Evolutionary conservation across 2,329 filamentous ascomycete species (phyloP), one percentile per base, ranked within the genome.

Genomic region (Botrytis fabae): DNA sequence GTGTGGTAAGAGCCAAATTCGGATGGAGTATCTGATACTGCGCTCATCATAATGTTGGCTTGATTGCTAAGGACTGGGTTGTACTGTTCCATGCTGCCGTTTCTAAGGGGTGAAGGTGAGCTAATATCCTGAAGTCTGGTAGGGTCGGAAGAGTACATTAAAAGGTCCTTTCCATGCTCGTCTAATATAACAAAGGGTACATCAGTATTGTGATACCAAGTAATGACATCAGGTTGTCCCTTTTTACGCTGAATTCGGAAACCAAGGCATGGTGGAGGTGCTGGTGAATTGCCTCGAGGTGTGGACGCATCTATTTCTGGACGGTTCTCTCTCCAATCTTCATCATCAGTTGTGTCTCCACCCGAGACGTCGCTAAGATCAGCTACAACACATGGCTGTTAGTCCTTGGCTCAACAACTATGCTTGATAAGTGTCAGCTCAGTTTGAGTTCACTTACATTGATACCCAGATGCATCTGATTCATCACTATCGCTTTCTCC

Each of bases 21-120:
- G 2, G 42, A 60, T 22, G 44, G 48, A n/a, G 32, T 46, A 54
- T 62, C 73, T 76, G 87, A 87, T 81, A 89, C 83, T 10, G 79
- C 80, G 66, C 91, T 91, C 83, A 95, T 90, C 92, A 95, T 94
- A 76, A 95, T 86, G 74, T 93, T 92, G 72, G 90, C 90, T 28
- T 90, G 88, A 74, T 92, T 90, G 80, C 86, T 89, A 74, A 92
- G 83, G 78, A 92, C 89, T 25, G 91, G 89, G 70, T 79, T 80
- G 48, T 74, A 70, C 32, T 75, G 69, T 46, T 69, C 69, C 46
- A 74, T 71, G 20, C 60, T 63, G 32, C 69, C 69, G 46, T 71
- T 71, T 54, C 60, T 71, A 46, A 74, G 63, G 7, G 70, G 46
- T 28, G 48, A 70, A 59, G 72, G 70, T 44, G 61, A 61, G 35